Base-by-base conservation (phyloP, 2,329 filamentous ascomycete species). In the Ophiocordyceps sinensis region DNA sequence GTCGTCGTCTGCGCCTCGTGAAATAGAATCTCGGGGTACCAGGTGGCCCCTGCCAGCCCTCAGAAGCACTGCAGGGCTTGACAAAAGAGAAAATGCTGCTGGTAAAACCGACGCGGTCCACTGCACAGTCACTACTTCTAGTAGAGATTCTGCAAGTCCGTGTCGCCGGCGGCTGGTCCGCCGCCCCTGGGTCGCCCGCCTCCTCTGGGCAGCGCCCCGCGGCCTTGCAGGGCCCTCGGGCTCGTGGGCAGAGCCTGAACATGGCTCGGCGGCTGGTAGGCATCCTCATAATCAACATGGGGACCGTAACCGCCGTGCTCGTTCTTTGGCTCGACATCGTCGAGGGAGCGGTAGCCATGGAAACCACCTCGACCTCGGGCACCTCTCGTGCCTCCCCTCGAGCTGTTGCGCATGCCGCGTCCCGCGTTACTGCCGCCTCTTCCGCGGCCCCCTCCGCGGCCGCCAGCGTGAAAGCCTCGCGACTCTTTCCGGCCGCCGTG, bases 321-420 rank as follows among this genome's bases (percentile, higher is more conserved):
- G 36, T 69, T 67, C 38, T 63, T 63, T 36, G 64, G 61, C 23
- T 69, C 70, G 26, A 78, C 67, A 49, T 85, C 81, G 54, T 85
- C 81, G 2, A 85, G 66, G 2, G 79, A 84, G 43, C 72, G 70
- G 55, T 85, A 85, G 45, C 69, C 65, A 43, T 65, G 62, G 23
- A 68, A 67, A 19, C 70, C 69, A 23, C 66, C 61, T 37, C 71
- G 63, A 11, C 71, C 66, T 37, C 71, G 57, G 5, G 64, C 62
- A 15, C 60, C 57, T 30, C 55, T 54, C 26, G 67, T 63, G 13
- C 66, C 63, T 15, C 67, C 65, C 38, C 65, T 54, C 23, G 23
- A 23, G 37, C 65, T 53, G 35, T 62, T 55, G 41, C 65, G 58
- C 36, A 59, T 57, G 40, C 61, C 57, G 11, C 67, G 61, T 13